Percentiles rank a stretch among this genome's conserved stretches.
These are phyloP conservation scores for Starmerella khaoyaiensis DNA, from an alignment of 805 yeast genomes.

Conservation along the genomic window DNA sequence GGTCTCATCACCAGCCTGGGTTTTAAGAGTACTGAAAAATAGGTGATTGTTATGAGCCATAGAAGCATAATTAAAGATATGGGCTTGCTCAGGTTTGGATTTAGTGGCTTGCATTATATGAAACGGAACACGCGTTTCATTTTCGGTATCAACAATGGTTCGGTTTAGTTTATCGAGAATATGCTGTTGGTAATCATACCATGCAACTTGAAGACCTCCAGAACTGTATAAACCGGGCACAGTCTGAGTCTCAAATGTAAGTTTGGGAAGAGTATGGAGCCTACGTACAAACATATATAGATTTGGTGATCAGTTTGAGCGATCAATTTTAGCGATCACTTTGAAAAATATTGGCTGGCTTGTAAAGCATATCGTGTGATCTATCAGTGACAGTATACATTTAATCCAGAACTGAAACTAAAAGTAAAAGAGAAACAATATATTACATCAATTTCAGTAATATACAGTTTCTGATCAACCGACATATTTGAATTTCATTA, in stretches of 20 bases:
- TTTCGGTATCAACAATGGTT: conserved; percentile 64
- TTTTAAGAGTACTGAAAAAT: conserved; percentile 35
- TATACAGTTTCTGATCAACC: too few relatives aligned
- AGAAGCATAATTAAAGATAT: conserved; percentile 75
- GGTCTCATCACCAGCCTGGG: conserved; percentile 35
- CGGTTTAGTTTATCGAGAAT: conserved; percentile 40
- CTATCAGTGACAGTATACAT: too few relatives aligned
- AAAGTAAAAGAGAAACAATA: too few relatives aligned
- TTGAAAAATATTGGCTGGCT: too few relatives aligned
- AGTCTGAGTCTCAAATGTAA: conserved; percentile 36
- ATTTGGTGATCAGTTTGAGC: too few relatives aligned
- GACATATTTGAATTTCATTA: too few relatives aligned
- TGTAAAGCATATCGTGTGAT: too few relatives aligned
- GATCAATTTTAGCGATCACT: too few relatives aligned
- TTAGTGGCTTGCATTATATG: conserved; percentile 53
- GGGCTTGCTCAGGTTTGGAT: conserved; percentile 49
- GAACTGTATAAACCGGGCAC: conserved; percentile 53
- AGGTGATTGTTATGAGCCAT: conserved; percentile 88
- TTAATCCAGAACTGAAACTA: too few relatives aligned
- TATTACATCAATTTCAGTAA: too few relatives aligned
- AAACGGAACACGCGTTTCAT: conserved; percentile 64
- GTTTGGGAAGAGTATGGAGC: conserved; percentile 53
- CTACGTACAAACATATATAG: conserved; percentile 19
- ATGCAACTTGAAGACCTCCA: conserved; percentile 56
- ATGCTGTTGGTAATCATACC: conserved; percentile 68